A percentile compares a stretch with the other conserved stretches of the same genome.
Conservation (phyloP, 805 yeast genomes). For the Wilhelminamyces savonicus region DNA sequence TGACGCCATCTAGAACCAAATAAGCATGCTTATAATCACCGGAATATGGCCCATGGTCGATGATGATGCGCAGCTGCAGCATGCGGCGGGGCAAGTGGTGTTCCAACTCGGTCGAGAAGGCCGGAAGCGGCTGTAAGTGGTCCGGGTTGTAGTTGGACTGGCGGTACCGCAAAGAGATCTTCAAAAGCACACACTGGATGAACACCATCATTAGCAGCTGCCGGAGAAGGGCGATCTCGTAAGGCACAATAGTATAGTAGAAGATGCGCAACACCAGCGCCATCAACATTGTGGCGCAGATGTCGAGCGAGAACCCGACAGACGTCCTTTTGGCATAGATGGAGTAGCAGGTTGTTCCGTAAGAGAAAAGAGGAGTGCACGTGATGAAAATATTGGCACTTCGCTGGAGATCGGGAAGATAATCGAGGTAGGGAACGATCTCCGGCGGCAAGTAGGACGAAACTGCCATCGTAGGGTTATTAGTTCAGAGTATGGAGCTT, state of each 20-base stretch:
- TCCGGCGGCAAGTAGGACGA: conserved; percentile 8
- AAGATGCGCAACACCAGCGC: conserved; percentile 68
- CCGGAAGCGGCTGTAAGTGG: conserved; percentile 20
- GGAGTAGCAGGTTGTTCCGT: conserved; percentile 73
- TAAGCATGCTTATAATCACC: too few relatives aligned
- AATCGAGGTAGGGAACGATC: conserved; percentile 16
- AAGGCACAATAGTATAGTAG: conserved; percentile 75
- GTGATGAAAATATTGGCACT: conserved; percentile 62
- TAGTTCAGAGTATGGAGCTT: too few relatives aligned
- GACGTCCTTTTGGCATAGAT: conserved; percentile 61
- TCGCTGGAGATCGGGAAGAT: conserved; percentile 38
- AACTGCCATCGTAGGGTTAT: too few relatives aligned
- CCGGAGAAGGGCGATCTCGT: conserved; percentile 68
- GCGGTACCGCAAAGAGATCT: conserved; percentile 56
- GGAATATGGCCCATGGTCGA: conserved; percentile 5
- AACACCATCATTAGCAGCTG: conserved; percentile 84
- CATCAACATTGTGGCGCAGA: conserved; percentile 85
- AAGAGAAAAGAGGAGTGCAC: conserved; percentile 79
- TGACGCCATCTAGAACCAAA: not conserved
- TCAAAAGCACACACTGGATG: conserved; percentile 62
- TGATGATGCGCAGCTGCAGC: conserved; percentile 5
- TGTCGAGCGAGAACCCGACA: conserved; percentile 83
- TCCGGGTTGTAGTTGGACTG: conserved; percentile 31
- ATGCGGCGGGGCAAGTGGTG: conserved; percentile 14
- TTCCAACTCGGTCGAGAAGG: conserved; percentile 21